Evolutionary conservation across 208 protist species (phyloP), one percentile per base, ranked within the genome.

Genomic region (Phytomonas francai): DNA sequence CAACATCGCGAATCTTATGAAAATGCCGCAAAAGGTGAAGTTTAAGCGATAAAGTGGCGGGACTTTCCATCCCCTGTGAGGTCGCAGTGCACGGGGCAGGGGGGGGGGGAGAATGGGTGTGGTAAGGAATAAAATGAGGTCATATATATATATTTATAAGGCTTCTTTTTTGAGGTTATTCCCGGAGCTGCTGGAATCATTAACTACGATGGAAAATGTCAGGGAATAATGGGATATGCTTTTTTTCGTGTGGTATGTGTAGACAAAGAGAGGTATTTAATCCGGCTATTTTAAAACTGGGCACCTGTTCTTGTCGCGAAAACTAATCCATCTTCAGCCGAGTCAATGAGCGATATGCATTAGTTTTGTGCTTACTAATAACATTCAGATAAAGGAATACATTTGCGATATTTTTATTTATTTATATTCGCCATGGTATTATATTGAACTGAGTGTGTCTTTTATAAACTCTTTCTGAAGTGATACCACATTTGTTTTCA

Each of bases 1-100:
- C n/a, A 79, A 85, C 67, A 80, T 88, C 73, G 63, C 72, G 0
- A 65, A 68, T 7, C 77, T 87, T 76, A 64, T 70, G 39, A 80
- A 84, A 39, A 82, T 84, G 78, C 84, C 85, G 83, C 76, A 81
- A 64, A 78, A 73, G 71, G 77, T 85, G 76, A 74, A 81, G 65
- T 32, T 51, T 30, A 67, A 71, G 49, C 71, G 63, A 34, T 69
- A 68, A 60, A 33, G 42, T 29, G 67, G 70, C 56, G 62, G 71
- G n/a, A n/a, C n/a, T n/a, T n/a, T n/a, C n/a, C n/a, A n/a, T n/a
- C n/a, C n/a, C n/a, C n/a, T n/a, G n/a, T n/a, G n/a, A n/a, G n/a
- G n/a, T n/a, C n/a, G n/a, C n/a, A n/a, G n/a, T n/a, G n/a, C n/a
- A n/a, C n/a, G n/a, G n/a, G n/a, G n/a, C n/a, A n/a, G n/a, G n/a